phyloP scores from a whole-genome alignment of 1,139 yeast genomes.

The Saccharomycopsis hybrid region DNA sequence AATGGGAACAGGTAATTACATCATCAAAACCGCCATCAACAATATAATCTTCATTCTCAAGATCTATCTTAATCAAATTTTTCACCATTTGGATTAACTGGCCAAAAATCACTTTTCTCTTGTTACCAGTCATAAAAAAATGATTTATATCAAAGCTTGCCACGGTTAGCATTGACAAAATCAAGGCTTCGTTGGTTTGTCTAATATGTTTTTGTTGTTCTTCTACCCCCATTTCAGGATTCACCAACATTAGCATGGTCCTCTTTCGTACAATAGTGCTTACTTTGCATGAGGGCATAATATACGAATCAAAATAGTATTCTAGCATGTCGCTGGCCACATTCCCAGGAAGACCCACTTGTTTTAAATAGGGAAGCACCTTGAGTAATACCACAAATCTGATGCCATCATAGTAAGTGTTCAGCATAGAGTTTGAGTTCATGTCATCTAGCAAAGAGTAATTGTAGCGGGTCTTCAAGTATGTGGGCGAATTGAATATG shows the following conservation, averaged over 20 bases:
- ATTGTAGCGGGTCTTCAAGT: slow-evolving; percentile 6
- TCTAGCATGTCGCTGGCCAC: slow-evolving; percentile 34
- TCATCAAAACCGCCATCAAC: slow-evolving; percentile 30
- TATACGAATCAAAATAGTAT: slow-evolving; percentile 29
- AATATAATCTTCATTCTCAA: slow-evolving; percentile 9
- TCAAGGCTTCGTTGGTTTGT: slow-evolving; percentile 29
- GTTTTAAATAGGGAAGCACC: slow-evolving; percentile 24
- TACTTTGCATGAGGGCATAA: slow-evolving; percentile 25
- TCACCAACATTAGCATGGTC: slow-evolving; percentile 25
- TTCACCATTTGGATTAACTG: background rate
- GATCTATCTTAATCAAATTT: slow-evolving; percentile 8
- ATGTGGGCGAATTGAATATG: slow-evolving; percentile 8
- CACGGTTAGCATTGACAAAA: slow-evolving; percentile 31
- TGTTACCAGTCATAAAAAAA: slow-evolving; percentile 30
- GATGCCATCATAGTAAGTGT: slow-evolving; percentile 3
- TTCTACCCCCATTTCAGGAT: slow-evolving; percentile 21
- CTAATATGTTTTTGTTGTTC: slow-evolving; percentile 21
- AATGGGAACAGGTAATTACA: slow-evolving; percentile 32
- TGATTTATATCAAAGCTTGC: slow-evolving; percentile 35
- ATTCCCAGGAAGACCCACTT: slow-evolving; percentile 27
- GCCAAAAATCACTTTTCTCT: slow-evolving; percentile 21
- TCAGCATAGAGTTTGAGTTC: slow-evolving; percentile 1
- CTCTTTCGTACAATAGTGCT: slow-evolving; percentile 29
- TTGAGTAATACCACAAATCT: slow-evolving; percentile 16
- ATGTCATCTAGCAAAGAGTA: slow-evolving; percentile 8